These are phyloP conservation scores for Aspergillus sclerotiicarbonarius DNA, from an alignment of 495 filamentous ascomycete species.

Conservation along the genomic window DNA sequence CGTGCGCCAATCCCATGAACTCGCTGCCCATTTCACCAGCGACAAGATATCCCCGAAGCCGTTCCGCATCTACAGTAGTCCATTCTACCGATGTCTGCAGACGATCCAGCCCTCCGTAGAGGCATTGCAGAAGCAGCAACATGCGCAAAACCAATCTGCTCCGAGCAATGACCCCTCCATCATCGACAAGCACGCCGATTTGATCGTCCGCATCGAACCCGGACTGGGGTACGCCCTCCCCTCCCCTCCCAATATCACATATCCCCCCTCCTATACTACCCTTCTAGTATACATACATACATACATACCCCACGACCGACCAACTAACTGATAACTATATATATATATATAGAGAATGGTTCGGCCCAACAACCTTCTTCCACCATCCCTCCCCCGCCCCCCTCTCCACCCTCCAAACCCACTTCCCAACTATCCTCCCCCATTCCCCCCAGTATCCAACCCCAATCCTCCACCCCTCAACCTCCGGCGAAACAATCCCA, in stretches of 20 bases:
- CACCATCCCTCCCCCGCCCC: slow-evolving; percentile 76
- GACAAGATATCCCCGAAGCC: slow-evolving; percentile 64
- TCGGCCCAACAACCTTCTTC: slow-evolving; percentile 66
- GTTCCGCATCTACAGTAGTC: slow-evolving; percentile 71
- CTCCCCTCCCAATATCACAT: background rate
- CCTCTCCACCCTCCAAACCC: slow-evolving; percentile 50
- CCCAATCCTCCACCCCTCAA: slow-evolving; percentile 61
- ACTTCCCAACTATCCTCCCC: slow-evolving; percentile 60
- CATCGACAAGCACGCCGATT: slow-evolving; percentile 22
- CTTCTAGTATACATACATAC: background rate
- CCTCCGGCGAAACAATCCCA: slow-evolving; percentile 71
- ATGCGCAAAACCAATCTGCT: background rate
- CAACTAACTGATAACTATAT: too few relatives aligned
- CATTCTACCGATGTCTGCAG: slow-evolving; percentile 91
- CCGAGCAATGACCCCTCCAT: background rate
- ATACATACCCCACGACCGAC: background rate
- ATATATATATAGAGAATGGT: slow-evolving; percentile 71
- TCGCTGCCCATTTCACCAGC: slow-evolving; percentile 61
- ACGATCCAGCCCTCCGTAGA: slow-evolving; percentile 73
- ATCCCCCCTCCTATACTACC: background rate
- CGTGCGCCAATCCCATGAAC: slow-evolving; percentile 76
- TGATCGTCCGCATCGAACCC: slow-evolving; percentile 65
- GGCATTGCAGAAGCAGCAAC: slow-evolving; percentile 35
- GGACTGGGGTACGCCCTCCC: slow-evolving; percentile 59
- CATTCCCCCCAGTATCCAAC: slow-evolving; percentile 44